A percentile compares a stretch with the other conserved stretches of the same genome.
Evolutionary conservation across 352 stramenopile genomes (phyloP).

Genomic region (Phytopythium ostracodes): DNA sequence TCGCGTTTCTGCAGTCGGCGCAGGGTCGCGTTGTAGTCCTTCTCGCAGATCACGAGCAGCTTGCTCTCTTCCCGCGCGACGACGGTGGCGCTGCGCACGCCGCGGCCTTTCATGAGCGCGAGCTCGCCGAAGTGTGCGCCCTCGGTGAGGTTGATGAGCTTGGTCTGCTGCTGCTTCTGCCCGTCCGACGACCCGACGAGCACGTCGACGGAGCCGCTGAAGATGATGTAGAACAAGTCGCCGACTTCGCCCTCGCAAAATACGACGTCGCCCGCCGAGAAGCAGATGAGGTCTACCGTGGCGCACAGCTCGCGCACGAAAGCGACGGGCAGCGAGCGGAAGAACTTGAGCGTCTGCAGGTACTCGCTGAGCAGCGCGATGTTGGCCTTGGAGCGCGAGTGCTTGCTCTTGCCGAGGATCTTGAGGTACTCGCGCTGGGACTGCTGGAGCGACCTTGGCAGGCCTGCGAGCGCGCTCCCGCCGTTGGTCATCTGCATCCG

Average conservation of each 20-base stretch:
- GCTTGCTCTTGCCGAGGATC: conserved; percentile 50
- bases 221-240: conserved; percentile 77
- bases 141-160: conserved; percentile 69
- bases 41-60: conserved; percentile 69
- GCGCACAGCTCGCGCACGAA: conserved; percentile 67
- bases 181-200: conserved; percentile 57
- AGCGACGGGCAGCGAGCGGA: conserved; percentile 48
- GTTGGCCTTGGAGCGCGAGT: conserved; percentile 39
- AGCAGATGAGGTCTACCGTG: conserved; percentile 51
- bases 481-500: conserved; percentile 54
- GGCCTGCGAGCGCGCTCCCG: conserved; percentile 4
- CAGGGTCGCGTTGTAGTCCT: conserved; percentile 70
- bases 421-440: conserved; percentile 52
- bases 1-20: conserved; percentile 70
- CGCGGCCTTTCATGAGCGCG: conserved; percentile 70
- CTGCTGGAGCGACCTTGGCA: conserved; percentile 12
- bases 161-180: conserved; percentile 53
- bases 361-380: conserved; percentile 66
- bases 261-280: conserved; percentile 36
- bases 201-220: conserved; percentile 64
- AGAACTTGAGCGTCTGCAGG: conserved; percentile 75
- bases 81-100: conserved; percentile 67
- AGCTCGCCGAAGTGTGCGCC: conserved; percentile 67
- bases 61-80: conserved; percentile 52
- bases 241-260: conserved; percentile 69